A percentile compares a stretch with the other conserved stretches of the same genome.
Conservation (phyloP, 2,329 filamentous ascomycete genomes). For the Spiromastix sp. region DNA sequence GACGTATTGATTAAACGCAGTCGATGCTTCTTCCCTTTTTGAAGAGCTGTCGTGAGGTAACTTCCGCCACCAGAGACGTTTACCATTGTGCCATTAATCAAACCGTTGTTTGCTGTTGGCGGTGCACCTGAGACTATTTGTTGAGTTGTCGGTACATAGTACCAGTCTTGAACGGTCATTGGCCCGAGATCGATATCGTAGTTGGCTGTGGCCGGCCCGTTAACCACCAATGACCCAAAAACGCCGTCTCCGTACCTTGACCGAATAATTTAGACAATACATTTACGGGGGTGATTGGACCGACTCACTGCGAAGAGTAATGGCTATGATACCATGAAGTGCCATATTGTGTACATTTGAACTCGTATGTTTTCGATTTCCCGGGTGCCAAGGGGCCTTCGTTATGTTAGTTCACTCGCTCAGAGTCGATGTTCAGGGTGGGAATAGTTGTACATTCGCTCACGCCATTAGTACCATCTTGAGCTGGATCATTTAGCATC, state of each 20-base stretch:
- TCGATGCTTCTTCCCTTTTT: slow-evolving; percentile 3
- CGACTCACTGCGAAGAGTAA: slow-evolving; percentile 25
- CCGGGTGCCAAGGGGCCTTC: slow-evolving; percentile 45
- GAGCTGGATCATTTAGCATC: slow-evolving; percentile 43
- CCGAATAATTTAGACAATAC: not conserved
- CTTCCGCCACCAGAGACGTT: slow-evolving; percentile 2
- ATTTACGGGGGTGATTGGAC: not conserved
- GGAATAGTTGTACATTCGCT: slow-evolving; percentile 28
- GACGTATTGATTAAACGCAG: slow-evolving; percentile 7
- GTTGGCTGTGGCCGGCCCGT: slow-evolving; percentile 47
- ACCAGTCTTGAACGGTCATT: slow-evolving; percentile 55
- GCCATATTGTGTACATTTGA: slow-evolving; percentile 46
- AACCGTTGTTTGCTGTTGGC: slow-evolving; percentile 3
- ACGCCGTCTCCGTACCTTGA: slow-evolving; percentile 35
- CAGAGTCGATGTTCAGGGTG: slow-evolving; percentile 11
- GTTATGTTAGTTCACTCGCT: slow-evolving; percentile 21
- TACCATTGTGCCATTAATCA: slow-evolving; percentile 7
- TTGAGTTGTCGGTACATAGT: slow-evolving; percentile 36
- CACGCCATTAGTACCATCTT: slow-evolving; percentile 47
- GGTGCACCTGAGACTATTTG: slow-evolving; percentile 3
- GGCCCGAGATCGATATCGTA: slow-evolving; percentile 56
- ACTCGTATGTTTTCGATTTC: slow-evolving; percentile 46
- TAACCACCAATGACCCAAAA: slow-evolving; percentile 48
- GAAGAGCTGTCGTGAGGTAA: slow-evolving; percentile 1
- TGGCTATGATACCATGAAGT: slow-evolving; percentile 54